Evolutionary conservation across 1,284 basidiomycete species (phyloP), one percentile per base, ranked within the genome.

Genomic region (Cryptococcus sp.): DNA sequence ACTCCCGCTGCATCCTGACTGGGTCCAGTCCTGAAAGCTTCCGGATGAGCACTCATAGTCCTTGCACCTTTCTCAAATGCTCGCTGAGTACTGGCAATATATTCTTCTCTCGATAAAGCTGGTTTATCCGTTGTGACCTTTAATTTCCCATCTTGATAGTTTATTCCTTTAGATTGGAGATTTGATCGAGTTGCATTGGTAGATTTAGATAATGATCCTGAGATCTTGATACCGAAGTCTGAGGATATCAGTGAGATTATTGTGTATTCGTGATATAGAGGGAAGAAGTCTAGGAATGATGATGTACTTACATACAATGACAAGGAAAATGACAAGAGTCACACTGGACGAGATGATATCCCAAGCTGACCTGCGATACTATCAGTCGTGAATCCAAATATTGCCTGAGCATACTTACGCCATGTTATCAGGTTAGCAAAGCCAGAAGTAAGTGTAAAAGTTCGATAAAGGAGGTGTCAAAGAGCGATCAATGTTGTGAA

Each of bases 51-150:
- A 32, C 58, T 61, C 52, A 71, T 61, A 14, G 48, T 64, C 49
- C 65, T 66, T 3, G 61, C 69, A 6, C 69, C 67, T 34, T 63
- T 51, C 50, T 69, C 65, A 51, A 71, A 70, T 0, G 69, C 69
- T 11, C 62, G 52, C 41, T 66, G 68, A 13, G 67, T 71, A 44
- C 56, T 57, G 1, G 58, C 55, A 34, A 70, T 68, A 55, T 71
- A 68, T 49, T 70, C 65, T 10, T 71, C 63, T 41, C 69, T 57
- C 3, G 60, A 56, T 4, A 63, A 62, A 2, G 68, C 60, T 11
- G 63, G 59, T 5, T 56, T 48, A 52, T 71, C 64, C 11, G 70
- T 73, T 49, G 60, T 60, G n/a, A 72, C 58, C 6, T 37, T 49
- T 11, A 71, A 46, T 44, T 55, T 56, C 30, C 67, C 64, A 43